Base-by-base conservation (phyloP, 768 basidiomycete genomes). In the Pleurotus pulmonarius region DNA sequence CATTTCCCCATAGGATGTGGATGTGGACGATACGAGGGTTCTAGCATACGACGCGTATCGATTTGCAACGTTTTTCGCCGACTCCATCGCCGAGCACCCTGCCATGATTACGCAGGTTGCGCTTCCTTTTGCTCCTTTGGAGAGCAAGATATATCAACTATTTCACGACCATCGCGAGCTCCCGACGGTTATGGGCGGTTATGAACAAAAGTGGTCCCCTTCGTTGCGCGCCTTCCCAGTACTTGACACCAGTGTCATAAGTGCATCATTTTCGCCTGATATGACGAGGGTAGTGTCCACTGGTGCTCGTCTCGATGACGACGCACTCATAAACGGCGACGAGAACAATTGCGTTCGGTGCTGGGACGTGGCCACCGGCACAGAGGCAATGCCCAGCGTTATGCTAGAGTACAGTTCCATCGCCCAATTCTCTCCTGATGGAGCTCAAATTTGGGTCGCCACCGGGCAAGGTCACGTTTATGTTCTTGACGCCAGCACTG, bases 331-430 rank as follows among this genome's bases (percentile, higher is more conserved):
- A 18, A 2, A 49, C 0, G 56, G 56, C 1, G 13, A 2, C 20
- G 16, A 48, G 6, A 48, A 56, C 7, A 49, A 49, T 16, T 48
- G 46, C 5, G 40, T 56, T 2, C 46, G 56, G 0, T 34, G 46
- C 9, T 56, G 56, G 56, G 56, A 56, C 25, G 56, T 48, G 40
- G 56, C 22, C 34, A 56, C 56, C 5, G 56, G 56, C 7, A 49
- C 48, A 1, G 48, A 49, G 18, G 48, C 48, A 13, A 49, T 49
- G 48, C 48, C 48, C 18, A 3, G 24, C 0, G 48, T 49, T 1
- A 3, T 37, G 18, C 25, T 49, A 13, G 48, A 37, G 25, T 49
- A 26, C 18, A 49, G 2, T 49, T 49, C 48, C 13, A 13, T 49
- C 15, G 48, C 48, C 20, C 18, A 29, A 25, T 49, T 49, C 15